Evolutionary conservation across 2,329 filamentous ascomycete species (phyloP).

Genomic region (Xylariales sp.): DNA sequence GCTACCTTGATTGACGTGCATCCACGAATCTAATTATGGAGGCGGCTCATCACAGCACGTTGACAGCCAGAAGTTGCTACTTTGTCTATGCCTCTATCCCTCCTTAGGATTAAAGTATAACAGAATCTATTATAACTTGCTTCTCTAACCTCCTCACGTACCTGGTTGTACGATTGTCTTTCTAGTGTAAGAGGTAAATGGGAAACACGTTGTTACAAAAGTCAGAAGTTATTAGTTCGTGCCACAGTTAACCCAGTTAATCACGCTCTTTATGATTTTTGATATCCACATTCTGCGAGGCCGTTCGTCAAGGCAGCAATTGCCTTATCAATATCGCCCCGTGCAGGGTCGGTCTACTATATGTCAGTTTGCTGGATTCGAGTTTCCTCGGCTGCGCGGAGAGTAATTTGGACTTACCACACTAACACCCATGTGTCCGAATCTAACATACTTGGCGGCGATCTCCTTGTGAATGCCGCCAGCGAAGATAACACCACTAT

Average conservation of each 20-base stretch:
- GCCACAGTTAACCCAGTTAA: background rate
- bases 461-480: conserved; percentile 97
- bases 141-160: background rate
- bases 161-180: conserved; percentile 2
- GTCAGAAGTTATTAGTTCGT: background rate
- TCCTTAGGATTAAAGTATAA: conserved; percentile 14
- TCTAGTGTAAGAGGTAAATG: conserved; percentile 7
- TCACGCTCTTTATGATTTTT: conserved; percentile 54
- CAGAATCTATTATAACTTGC: background rate
- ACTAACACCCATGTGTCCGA: conserved; percentile 98
- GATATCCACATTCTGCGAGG: conserved; percentile 78
- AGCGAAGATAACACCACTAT: conserved; percentile 92
- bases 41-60: background rate
- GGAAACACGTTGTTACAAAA: background rate
- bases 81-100: conserved; percentile 30
- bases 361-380: conserved; percentile 39
- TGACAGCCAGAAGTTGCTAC: conserved; percentile 1
- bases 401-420: conserved; percentile 66
- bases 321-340: conserved; percentile 86
- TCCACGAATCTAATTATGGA: too few relatives aligned
- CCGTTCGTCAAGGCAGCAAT: conserved; percentile 80
- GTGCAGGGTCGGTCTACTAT: conserved; percentile 74
- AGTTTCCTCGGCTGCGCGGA: background rate
- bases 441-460: conserved; percentile 90
- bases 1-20: too few relatives aligned